These are phyloP conservation scores for Fragilaria radians DNA, from an alignment of 108 stramenopile genomes.

Conservation along the genomic window DNA sequence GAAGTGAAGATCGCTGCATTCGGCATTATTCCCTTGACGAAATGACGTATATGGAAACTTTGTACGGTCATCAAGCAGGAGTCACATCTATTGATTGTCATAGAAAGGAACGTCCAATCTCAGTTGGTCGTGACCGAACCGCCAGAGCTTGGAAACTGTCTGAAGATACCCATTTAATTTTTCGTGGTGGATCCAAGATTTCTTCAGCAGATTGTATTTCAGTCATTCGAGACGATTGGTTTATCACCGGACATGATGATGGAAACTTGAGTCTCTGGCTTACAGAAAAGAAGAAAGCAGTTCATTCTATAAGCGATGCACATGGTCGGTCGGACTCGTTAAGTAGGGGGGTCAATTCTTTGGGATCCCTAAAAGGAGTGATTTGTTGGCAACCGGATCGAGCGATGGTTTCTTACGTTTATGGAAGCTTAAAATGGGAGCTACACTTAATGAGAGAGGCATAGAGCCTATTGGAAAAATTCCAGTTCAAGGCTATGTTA, in stretches of 20 bases:
- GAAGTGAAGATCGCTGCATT: slow-evolving; percentile 87
- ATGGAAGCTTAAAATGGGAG: slow-evolving; percentile 69
- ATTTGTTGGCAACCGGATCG: slow-evolving; percentile 76
- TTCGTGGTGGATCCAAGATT: slow-evolving; percentile 69
- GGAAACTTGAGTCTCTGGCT: slow-evolving; percentile 89
- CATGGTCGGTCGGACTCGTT: slow-evolving; percentile 39
- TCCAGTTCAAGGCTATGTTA: slow-evolving; percentile 74
- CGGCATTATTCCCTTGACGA: slow-evolving; percentile 83
- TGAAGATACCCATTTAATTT: slow-evolving; percentile 96
- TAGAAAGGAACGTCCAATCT: slow-evolving; percentile 80
- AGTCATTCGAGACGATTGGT: slow-evolving; percentile 87
- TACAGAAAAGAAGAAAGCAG: slow-evolving; percentile 91
- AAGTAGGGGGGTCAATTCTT: slow-evolving; percentile 41
- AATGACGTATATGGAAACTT: slow-evolving; percentile 95
- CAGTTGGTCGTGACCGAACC: slow-evolving; percentile 83
- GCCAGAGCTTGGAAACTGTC: slow-evolving; percentile 95
- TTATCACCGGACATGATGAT: slow-evolving; percentile 92
- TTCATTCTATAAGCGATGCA: slow-evolving; percentile 39
- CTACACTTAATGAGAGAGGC: slow-evolving; percentile 37
- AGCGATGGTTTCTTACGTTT: slow-evolving; percentile 82
- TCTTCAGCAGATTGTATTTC: slow-evolving; percentile 67
- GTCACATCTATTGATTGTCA: slow-evolving; percentile 80
- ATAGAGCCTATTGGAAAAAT: slow-evolving; percentile 44
- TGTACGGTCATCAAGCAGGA: slow-evolving; percentile 97
- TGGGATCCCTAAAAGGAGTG: slow-evolving; percentile 57